These are phyloP conservation scores for Nemania sp. DNA, from an alignment of 2,329 filamentous ascomycete genomes.

Conservation along the genomic window DNA sequence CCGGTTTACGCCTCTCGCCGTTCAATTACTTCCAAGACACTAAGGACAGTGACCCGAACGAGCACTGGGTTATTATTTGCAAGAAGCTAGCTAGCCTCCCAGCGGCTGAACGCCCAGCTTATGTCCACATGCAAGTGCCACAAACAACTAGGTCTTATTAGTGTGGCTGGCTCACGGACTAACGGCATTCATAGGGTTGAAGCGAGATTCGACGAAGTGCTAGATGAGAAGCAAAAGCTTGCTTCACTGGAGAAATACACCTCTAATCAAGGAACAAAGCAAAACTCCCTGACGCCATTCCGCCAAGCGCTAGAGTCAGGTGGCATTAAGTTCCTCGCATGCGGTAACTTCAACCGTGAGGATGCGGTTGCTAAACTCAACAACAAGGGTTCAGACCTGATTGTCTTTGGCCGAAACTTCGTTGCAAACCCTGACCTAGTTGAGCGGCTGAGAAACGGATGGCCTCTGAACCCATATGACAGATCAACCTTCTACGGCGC, in stretches of 20 bases:
- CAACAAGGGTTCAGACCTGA: constrained; percentile 36
- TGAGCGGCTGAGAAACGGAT: constrained; percentile 29
- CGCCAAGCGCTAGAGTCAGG: constrained; percentile 44
- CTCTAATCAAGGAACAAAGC: constrained; percentile 21
- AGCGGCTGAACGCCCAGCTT: constrained; percentile 41
- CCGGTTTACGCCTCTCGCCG: constrained; percentile 32
- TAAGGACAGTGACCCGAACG: constrained; percentile 30
- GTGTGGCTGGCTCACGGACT: constrained; percentile 1
- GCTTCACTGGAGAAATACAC: constrained; percentile 41
- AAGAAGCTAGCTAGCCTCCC: constrained; percentile 42
- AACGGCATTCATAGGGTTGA: constrained; percentile 42
- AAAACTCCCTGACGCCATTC: constrained; percentile 45
- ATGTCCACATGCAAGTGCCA: constrained; percentile 49
- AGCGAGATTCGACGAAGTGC: constrained; percentile 51
- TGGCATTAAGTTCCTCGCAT: constrained; percentile 41
- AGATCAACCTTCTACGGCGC: constrained; percentile 36
- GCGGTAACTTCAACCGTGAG: constrained; percentile 29
- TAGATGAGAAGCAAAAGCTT: constrained; percentile 49
- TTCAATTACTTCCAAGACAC: constrained; percentile 35
- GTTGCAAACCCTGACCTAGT: constrained; percentile 35
- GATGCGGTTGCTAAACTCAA: constrained; percentile 30
- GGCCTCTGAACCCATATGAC: constrained; percentile 32
- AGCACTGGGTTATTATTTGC: constrained; percentile 44
- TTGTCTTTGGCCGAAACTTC: constrained; percentile 34
- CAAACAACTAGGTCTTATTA: not conserved